Evolutionary conservation across 768 basidiomycete genomes (phyloP), one percentile per base, ranked within the genome.

Genomic region (Tylopilus sp.): DNA sequence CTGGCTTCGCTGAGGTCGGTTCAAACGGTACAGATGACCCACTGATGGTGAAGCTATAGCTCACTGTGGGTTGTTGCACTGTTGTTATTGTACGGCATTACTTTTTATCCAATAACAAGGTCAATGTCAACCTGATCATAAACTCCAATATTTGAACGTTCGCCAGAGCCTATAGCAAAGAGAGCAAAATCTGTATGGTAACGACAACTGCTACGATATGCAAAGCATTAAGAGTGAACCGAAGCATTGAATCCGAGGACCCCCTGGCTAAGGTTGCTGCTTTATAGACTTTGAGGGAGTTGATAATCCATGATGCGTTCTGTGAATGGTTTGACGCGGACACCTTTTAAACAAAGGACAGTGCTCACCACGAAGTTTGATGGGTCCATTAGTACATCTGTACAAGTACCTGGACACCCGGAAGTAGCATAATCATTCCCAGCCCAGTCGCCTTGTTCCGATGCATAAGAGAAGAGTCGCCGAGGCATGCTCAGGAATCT

Each of bases 291-390:
- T 88, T 87, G 39, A 91, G 72, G 5, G 74, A 81, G 62, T 90
- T 91, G 60, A 91, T 90, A 55, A 76, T 81, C 88, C 89, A 91
- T 0, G 83, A 79, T 0, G 88, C 87, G 65, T 89, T 89, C 88
- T 90, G 55, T 21, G 52, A 38, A 45, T 18, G 25, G 43, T 33
- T 35, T 46, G 11, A 36, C 42, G 45, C 35, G 39, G 47, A 23
- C 26, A 35, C 31, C 26, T 51, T 44, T 18, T 40, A 18, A 25
- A 21, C n/a, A n/a, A 7, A 40, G 21, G 8, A 12, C n/a, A 20
- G 35, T 20, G 68, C 83, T 45, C 69, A 83, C 88, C 61, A 77
- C 81, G 58, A 91, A 91, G 64, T 89, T 90, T 3, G 62, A 61
- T 1, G 89, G 88, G 61, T 88, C 74, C 75, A 76, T 81, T 33